These are phyloP conservation scores for Boletus fagicola DNA, from an alignment of 768 basidiomycete species.

Conservation along the genomic window DNA sequence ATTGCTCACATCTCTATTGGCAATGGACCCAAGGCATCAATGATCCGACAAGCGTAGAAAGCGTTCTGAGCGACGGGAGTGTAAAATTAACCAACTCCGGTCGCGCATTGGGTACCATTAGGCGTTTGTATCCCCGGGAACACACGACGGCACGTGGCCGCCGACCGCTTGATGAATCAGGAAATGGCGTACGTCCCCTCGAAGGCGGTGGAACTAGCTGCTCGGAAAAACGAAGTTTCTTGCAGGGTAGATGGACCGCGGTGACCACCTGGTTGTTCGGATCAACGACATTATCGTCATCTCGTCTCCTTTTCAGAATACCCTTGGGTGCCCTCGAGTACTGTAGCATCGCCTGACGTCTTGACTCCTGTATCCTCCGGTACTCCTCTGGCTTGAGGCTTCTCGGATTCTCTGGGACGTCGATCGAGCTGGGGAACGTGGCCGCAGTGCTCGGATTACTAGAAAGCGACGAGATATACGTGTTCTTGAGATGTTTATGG, in stretches of 20 bases:
- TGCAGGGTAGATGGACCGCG: conserved; percentile 7
- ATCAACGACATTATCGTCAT: conserved; percentile 17
- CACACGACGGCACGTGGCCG: conserved; percentile 15
- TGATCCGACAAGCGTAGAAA: conserved; percentile 33
- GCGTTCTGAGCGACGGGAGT: conserved; percentile 31
- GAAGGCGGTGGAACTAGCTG: conserved; percentile 1
- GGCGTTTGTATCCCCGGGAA: conserved; percentile 18
- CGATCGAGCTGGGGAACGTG: conserved; percentile 18
- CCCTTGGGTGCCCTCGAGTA: conserved; percentile 25
- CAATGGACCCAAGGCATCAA: conserved; percentile 32
- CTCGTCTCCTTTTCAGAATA: conserved; percentile 31
- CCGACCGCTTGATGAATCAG: conserved; percentile 13
- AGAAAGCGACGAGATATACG: conserved; percentile 26
- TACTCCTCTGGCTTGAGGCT: conserved; percentile 26
- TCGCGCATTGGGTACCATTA: conserved; percentile 1
- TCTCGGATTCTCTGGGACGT: conserved; percentile 17
- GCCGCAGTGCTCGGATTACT: conserved; percentile 7
- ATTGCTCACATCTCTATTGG: neutral
- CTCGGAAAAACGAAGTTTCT: conserved; percentile 26
- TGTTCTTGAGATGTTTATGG: conserved; percentile 30
- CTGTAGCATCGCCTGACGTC: conserved; percentile 29
- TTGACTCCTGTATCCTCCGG: conserved; percentile 23
- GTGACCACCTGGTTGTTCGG: neutral
- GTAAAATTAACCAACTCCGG: conserved; percentile 31
- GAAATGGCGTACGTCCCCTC: conserved; percentile 15